phyloP scores from a whole-genome alignment of 2,329 filamentous ascomycete species.

The Phoma sp. region DNA sequence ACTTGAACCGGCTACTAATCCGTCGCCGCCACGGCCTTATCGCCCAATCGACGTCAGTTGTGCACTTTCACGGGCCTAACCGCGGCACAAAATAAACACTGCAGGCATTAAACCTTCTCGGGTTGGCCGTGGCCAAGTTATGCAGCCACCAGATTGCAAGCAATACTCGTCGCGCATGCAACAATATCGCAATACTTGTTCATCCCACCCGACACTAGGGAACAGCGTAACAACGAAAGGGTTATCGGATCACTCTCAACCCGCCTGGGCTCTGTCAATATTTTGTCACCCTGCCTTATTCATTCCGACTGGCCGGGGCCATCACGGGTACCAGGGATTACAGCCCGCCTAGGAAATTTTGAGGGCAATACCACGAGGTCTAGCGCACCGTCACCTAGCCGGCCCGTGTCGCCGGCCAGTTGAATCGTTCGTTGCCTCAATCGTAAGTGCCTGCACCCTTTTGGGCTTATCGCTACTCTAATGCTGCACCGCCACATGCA shows the following conservation, averaged over 20 bases:
- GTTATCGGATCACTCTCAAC: neutral
- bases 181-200: slow-evolving; percentile 4
- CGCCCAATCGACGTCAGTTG: slow-evolving; percentile 15
- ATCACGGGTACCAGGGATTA: neutral
- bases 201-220: neutral
- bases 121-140: neutral
- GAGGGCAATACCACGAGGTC: slow-evolving; percentile 6
- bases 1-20: slow-evolving; percentile 2
- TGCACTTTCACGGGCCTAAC: neutral
- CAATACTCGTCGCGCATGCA: slow-evolving; percentile 10
- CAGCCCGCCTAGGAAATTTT: neutral
- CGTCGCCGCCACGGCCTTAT: slow-evolving; percentile 7
- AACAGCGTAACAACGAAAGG: neutral
- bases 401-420: slow-evolving; percentile 8
- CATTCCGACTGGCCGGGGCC: neutral
- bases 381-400: neutral
- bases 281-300: neutral
- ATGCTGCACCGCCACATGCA: slow-evolving; percentile 17
- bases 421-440: slow-evolving; percentile 11
- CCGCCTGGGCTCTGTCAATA: neutral
- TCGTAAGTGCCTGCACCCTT: neutral
- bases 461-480: slow-evolving; percentile 11
- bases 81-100: slow-evolving; percentile 4
- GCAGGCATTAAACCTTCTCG: slow-evolving; percentile 3
- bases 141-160: slow-evolving; percentile 14